Conservation (phyloP, 306 rosid species). For the Cucumis melo region DNA sequence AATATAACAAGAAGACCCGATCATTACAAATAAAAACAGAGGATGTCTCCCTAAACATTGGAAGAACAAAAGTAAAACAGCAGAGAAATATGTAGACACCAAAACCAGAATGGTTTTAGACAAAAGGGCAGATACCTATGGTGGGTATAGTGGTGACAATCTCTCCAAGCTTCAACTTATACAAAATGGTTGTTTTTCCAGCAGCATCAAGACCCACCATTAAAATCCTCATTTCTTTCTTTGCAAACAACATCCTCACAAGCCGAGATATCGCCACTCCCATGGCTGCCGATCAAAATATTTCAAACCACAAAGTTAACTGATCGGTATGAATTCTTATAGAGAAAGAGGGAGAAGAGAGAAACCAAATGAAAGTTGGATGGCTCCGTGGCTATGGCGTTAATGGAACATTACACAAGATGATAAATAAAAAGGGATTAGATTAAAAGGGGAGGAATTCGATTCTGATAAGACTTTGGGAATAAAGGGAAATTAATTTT, state of each 20-base stretch:
- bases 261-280: conserved; percentile 58
- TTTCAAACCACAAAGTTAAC: not conserved
- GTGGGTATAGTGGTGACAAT: conserved; percentile 85
- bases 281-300: conserved; percentile 22
- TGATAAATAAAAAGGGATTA: not conserved
- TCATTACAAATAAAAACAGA: not conserved
- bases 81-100: not conserved
- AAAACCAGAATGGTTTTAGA: not conserved
- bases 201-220: conserved; percentile 58
- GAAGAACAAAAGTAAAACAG: not conserved
- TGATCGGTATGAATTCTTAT: not conserved
- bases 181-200: conserved; percentile 22
- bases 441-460: not conserved
- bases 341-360: not conserved
- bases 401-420: not conserved
- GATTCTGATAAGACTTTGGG: not conserved
- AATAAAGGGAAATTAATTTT: not conserved
- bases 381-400: not conserved
- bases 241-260: conserved; percentile 48
- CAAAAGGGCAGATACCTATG: conserved; percentile 33
- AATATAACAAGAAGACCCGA: not conserved
- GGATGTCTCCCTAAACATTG: not conserved
- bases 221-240: conserved; percentile 80
- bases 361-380: not conserved
- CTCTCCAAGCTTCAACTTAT: conserved; percentile 61